Base-by-base conservation (phyloP, 2,329 filamentous ascomycete genomes). In the Aspergillus versicolor region DNA sequence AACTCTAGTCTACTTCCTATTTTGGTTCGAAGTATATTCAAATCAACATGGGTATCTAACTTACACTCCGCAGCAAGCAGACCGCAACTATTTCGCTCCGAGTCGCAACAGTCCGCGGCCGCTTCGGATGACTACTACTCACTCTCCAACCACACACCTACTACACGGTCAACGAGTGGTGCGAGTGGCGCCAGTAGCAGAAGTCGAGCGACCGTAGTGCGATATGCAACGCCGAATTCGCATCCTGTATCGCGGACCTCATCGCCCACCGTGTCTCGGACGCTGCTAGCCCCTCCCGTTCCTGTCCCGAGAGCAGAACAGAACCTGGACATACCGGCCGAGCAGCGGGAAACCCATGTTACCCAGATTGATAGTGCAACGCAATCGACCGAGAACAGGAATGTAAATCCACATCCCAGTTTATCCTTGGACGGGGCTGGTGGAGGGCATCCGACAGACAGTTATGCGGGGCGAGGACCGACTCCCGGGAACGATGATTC, bases 401-500 rank as follows among this genome's bases (percentile, higher is more conserved):
- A 68, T 15, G 47, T 54, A 19, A 61, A 58, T 12, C 56, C 67
- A 19, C 60, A 58, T 11, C 56, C 67, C n/a, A 68, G 62, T 52
- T 61, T 61, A 32, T 62, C 58, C 27, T 66, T 66, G 9, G 63
- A 70, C 37, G 64, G 61, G 30, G 64, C 64, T 38, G 65, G 61
- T 56, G 63, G 67, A n/a, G 67, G 59, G 44, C 59, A 65, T 5
- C 63, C 68, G 5, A 61, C 60, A 19, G 70, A 71, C 41, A 62
- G 56, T 42, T 67, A 71, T 63, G 62, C 65, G 43, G 63, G 72
- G 15, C 77, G 77, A 51, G 76, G 80, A 12, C 78, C 81, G 3
- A 93, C 90, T 0, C 92, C 92, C 0, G 90, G 88, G 9, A 79
- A 91, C 40, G 92, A 96, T 67, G 89, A 96, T 68, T 89, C 87